Evolutionary conservation across 306 rosid genomes (phyloP), one percentile per base, ranked within the genome.

Genomic region (Astragalus glycyphyllos): DNA sequence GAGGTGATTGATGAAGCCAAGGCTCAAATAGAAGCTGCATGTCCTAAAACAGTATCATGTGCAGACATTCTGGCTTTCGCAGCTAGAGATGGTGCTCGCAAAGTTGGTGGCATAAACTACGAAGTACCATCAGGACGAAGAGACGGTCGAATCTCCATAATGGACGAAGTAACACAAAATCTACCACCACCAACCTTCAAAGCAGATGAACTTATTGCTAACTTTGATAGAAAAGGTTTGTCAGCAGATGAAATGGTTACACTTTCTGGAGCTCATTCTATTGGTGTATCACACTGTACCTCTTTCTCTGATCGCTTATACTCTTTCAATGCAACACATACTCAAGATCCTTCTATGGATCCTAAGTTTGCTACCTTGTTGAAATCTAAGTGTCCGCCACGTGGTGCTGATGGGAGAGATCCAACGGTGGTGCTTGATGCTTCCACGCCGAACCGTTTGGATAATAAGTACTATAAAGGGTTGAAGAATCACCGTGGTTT

Each of bases 231-330:
- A 14, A 82, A 82, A 49, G 80, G 83, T 2, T 11, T 82, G 16
- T 77, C 82, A 7, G 71, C 11, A 11, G 86, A 82, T 31, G 86
- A 82, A 77, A 77, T 82, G 82, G 84, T 83, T 8, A 83, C 81
- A 2, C 81, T 83, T 5, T 75, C 84, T 1, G 86, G 86, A 0
- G 84, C 86, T 0, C 86, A 83, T 56, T 83, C 86, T 0, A 34
- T 83, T 61, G 86, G 86, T 0, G 86, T 67, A 0, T 79, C 86
- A 9, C 84, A 56, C 5, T 79, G 84, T 55, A 66, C 81, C 3
- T 71, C 84, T 0, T 79, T 83, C 79, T 71, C 84, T 2, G 4
- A 54, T 4, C 81, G 81, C 9, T 69, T 83, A 8, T 78, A 82
- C 55, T 71, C 81, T 65, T 81, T 76, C 61, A 81, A 81, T 58